Evolutionary conservation across 2,329 filamentous ascomycete genomes (phyloP).

Genomic region (Biscogniauxia mediterranea): DNA sequence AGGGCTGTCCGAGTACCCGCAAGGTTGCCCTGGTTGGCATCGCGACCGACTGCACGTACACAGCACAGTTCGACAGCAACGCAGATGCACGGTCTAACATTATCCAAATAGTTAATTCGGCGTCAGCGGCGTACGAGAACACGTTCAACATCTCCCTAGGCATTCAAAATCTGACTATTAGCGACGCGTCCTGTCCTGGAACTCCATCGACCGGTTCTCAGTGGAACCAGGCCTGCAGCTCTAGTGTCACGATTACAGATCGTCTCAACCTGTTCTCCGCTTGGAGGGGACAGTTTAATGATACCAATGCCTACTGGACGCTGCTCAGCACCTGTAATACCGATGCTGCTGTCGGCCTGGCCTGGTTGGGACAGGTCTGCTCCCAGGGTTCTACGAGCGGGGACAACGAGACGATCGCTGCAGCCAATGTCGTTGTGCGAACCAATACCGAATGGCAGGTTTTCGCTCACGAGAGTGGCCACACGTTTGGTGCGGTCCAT

Average conservation of each 20-base stretch:
- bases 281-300: slow-evolving; percentile 77
- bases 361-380: slow-evolving; percentile 91
- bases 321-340: slow-evolving; percentile 80
- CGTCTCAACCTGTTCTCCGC: slow-evolving; percentile 84
- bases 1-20: slow-evolving; percentile 85
- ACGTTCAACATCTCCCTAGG: slow-evolving; percentile 95
- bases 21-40: slow-evolving; percentile 90
- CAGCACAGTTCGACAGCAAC: slow-evolving; percentile 64
- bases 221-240: slow-evolving; percentile 80
- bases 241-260: slow-evolving; percentile 63
- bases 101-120: slow-evolving; percentile 79
- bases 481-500: slow-evolving; percentile 94
- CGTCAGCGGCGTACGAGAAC: slow-evolving; percentile 82
- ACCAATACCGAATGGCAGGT: slow-evolving; percentile 91
- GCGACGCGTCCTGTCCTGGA: slow-evolving; percentile 70
- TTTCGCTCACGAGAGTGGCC: slow-evolving; percentile 89
- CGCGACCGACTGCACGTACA: slow-evolving; percentile 91
- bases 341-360: slow-evolving; percentile 80
- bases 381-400: slow-evolving; percentile 52
- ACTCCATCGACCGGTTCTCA: slow-evolving; percentile 63
- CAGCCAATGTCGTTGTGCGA: slow-evolving; percentile 84
- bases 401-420: slow-evolving; percentile 70
- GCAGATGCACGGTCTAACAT: slow-evolving; percentile 70
- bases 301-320: slow-evolving; percentile 92
- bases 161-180: slow-evolving; percentile 80